Evolutionary conservation across 1,139 yeast genomes (phyloP).

Genomic region (Saccharomyces pastorianus): DNA sequence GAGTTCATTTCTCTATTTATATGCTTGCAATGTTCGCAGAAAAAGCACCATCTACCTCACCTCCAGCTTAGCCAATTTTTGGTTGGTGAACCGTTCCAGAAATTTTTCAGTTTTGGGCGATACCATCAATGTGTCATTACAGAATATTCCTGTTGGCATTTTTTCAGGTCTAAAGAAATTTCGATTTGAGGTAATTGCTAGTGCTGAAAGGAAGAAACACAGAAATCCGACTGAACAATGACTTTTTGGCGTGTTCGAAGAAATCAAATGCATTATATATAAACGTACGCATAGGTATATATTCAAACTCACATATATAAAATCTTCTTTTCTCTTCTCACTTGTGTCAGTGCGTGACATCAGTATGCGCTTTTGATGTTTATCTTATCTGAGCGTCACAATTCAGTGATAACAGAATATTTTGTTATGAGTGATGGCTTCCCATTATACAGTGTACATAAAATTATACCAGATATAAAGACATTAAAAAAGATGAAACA

Average conservation of each 20-base stretch:
- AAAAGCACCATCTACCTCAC: background rate
- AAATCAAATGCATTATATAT: conserved; percentile 24
- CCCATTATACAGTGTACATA: conserved; percentile 4
- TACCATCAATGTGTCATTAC: background rate
- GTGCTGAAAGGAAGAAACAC: conserved; percentile 45
- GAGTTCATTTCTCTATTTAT: background rate
- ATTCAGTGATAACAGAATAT: background rate
- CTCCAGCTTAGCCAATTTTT: background rate
- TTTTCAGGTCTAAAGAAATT: background rate
- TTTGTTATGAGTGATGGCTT: conserved; percentile 1
- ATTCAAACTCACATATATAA: background rate
- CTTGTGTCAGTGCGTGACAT: no score
- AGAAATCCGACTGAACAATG: conserved; percentile 58
- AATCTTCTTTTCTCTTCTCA: background rate
- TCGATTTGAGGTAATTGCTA: conserved; percentile 35
- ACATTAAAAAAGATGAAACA: conserved; percentile 4
- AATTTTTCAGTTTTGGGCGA: conserved; percentile 55
- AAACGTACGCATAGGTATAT: background rate
- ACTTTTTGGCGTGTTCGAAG: conserved; percentile 79
- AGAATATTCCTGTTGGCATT: background rate
- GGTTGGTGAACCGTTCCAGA: conserved; percentile 22
- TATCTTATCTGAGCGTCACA: background rate
- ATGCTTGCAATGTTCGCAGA: background rate
- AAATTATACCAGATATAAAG: conserved; percentile 5
- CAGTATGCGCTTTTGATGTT: background rate